phyloP scores from a whole-genome alignment of 1,284 basidiomycete genomes.

The Pseudozyma thailandica region DNA sequence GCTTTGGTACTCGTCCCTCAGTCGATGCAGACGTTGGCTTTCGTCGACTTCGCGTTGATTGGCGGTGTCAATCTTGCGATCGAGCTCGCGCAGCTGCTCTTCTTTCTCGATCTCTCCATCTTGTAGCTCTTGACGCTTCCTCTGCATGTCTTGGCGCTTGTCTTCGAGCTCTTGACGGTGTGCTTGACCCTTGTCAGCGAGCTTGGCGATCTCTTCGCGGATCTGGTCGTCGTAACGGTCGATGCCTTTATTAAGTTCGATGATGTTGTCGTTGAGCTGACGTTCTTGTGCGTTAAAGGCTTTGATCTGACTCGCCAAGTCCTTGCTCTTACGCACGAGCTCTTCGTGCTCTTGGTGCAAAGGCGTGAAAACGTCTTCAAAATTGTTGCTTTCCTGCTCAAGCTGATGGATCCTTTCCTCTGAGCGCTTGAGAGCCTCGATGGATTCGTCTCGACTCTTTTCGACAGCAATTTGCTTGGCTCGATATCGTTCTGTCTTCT shows the following conservation, averaged over 20 bases:
- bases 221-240: constrained; percentile 73
- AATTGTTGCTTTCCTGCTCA: constrained; percentile 58
- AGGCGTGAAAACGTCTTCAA: constrained; percentile 36
- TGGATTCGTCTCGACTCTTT: constrained; percentile 29
- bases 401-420: constrained; percentile 33
- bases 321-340: constrained; percentile 61
- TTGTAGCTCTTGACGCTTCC: constrained; percentile 31
- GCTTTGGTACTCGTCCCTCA: constrained; percentile 20
- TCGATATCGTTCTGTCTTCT: constrained; percentile 40
- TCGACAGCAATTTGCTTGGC: constrained; percentile 38
- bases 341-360: constrained; percentile 44
- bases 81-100: constrained; percentile 39
- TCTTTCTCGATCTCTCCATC: constrained; percentile 23
- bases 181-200: constrained; percentile 59
- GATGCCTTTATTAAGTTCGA: constrained; percentile 69
- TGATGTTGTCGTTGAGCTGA: constrained; percentile 50
- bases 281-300: constrained; percentile 41
- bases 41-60: constrained; percentile 20
- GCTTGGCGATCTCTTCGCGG: constrained; percentile 58
- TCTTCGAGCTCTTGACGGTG: constrained; percentile 45
- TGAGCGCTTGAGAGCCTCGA: constrained; percentile 29
- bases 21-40: constrained; percentile 15
- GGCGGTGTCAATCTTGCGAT: constrained; percentile 25
- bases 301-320: constrained; percentile 70
- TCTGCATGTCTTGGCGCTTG: constrained; percentile 37